A percentile compares a stretch with the other conserved stretches of the same genome.
Conservation (phyloP, 2,329 filamentous ascomycete genomes). For the Mycogone perniciosa region DNA sequence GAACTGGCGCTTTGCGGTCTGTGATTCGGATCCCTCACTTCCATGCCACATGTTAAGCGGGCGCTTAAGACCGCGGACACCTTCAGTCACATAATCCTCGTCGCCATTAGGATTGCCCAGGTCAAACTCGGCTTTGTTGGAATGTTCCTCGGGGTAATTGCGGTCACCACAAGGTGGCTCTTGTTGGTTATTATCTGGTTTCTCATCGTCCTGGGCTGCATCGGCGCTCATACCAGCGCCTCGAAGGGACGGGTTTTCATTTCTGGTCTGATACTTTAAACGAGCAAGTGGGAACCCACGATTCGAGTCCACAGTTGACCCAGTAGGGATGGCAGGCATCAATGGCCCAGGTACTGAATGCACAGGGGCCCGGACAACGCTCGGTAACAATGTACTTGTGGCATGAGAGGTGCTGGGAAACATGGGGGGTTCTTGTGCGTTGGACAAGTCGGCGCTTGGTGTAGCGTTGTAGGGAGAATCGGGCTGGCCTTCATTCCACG, state of each 20-base stretch:
- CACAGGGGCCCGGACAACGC: background rate
- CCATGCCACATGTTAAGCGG: constrained; percentile 15
- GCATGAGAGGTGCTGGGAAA: constrained; percentile 6
- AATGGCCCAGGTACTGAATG: background rate
- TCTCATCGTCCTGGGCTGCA: constrained; percentile 2
- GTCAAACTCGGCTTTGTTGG: background rate
- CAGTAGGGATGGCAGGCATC: background rate
- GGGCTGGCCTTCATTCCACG: constrained; percentile 58
- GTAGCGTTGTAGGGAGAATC: constrained; percentile 44
- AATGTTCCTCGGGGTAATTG: background rate
- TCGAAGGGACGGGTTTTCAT: background rate
- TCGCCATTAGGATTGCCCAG: constrained; percentile 10
- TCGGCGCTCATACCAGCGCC: constrained; percentile 2
- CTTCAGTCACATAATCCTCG: constrained; percentile 8
- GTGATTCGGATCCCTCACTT: constrained; percentile 5
- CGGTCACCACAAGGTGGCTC: background rate
- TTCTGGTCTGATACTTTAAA: constrained; percentile 1
- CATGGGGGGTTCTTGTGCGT: constrained; percentile 15
- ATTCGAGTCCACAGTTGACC: background rate
- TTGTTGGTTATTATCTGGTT: background rate
- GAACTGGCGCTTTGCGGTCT: constrained; percentile 17
- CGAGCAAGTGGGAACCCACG: background rate
- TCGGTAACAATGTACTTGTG: background rate
- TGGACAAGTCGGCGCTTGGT: constrained; percentile 17
- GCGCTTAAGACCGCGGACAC: constrained; percentile 31